Evolutionary conservation across 2,329 filamentous ascomycete genomes (phyloP).

Genomic region (Apiospora aurea): DNA sequence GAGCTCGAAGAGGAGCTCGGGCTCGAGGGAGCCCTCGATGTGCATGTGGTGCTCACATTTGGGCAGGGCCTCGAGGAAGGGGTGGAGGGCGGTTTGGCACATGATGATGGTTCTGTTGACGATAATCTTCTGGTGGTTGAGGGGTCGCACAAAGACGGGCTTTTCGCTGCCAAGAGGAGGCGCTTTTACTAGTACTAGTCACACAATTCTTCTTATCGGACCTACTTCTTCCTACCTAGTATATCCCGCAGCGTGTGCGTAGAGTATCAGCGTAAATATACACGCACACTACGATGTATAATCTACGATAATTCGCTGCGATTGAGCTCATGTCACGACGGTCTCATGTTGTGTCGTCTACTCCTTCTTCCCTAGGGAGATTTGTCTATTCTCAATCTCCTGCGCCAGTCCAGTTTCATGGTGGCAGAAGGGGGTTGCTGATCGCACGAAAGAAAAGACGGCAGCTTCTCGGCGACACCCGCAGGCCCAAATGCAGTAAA

Average conservation of each 20-base stretch:
- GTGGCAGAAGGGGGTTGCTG: background rate
- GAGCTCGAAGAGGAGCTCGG: constrained; percentile 60
- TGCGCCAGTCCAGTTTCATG: background rate
- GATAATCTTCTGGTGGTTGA: background rate
- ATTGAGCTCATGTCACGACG: background rate
- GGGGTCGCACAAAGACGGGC: background rate
- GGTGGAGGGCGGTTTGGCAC: constrained; percentile 63
- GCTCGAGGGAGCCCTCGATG: constrained; percentile 53
- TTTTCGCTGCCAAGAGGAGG: background rate
- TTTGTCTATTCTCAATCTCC: background rate
- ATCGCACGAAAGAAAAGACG: constrained; percentile 1
- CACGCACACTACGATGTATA: background rate
- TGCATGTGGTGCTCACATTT: constrained; percentile 56
- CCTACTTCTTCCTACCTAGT: background rate
- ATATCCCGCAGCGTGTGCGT: background rate
- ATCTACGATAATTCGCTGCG: background rate
- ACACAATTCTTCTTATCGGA: constrained; percentile 6
- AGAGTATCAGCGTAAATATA: too few relatives aligned
- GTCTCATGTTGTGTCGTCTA: background rate
- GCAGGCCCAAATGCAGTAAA: constrained; percentile 20
- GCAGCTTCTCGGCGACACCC: constrained; percentile 21
- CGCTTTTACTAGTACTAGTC: constrained; percentile 4
- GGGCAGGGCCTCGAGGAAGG: constrained; percentile 66
- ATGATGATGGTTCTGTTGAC: constrained; percentile 45
- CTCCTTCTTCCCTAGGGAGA: background rate